A percentile compares a stretch with the other conserved stretches of the same genome.
These are phyloP conservation scores for Arachnomyces sp. DNA, from an alignment of 2,329 filamentous ascomycete species.

Conservation along the genomic window DNA sequence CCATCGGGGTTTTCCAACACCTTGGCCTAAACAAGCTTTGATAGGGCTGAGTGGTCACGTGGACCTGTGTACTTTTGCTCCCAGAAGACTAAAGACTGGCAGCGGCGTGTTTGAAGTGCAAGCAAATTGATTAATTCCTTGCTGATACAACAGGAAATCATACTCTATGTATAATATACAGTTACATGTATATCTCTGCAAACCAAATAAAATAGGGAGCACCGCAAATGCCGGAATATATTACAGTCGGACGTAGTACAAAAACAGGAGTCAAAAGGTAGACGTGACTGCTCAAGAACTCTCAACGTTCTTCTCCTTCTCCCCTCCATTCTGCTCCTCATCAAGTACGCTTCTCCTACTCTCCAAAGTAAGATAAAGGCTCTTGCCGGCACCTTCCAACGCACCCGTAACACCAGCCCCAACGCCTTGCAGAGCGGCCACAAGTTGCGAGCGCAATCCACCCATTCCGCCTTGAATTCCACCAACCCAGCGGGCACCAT, in stretches of 20 bases:
- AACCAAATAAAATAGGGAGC: conserved; percentile 1
- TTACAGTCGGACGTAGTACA: conserved; percentile 20
- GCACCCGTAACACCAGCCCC: conserved; percentile 67
- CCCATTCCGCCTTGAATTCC: conserved; percentile 74
- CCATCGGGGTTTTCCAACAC: too few species aligned
- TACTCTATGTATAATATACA: conserved; percentile 3
- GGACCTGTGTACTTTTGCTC: too few species aligned
- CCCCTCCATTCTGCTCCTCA: conserved; percentile 48
- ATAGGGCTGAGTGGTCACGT: too few species aligned
- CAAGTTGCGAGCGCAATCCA: conserved; percentile 70
- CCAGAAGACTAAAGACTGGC: too few species aligned
- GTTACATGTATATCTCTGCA: not conserved
- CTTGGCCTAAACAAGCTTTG: too few species aligned
- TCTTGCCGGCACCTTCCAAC: conserved; percentile 73
- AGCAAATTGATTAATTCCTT: too few species aligned
- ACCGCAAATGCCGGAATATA: conserved; percentile 11
- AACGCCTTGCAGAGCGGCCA: conserved; percentile 69
- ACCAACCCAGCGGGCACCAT: conserved; percentile 62
- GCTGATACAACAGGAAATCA: conserved; percentile 1
- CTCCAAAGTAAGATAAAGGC: conserved; percentile 81
- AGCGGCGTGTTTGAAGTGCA: too few species aligned
- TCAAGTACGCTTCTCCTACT: conserved; percentile 72
- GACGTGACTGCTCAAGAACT: too few species aligned
- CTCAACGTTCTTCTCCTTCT: conserved; percentile 16
- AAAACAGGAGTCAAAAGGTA: not conserved